phyloP scores from a whole-genome alignment of 257 asterid genomes.

The Pogostemon cablin region DNA sequence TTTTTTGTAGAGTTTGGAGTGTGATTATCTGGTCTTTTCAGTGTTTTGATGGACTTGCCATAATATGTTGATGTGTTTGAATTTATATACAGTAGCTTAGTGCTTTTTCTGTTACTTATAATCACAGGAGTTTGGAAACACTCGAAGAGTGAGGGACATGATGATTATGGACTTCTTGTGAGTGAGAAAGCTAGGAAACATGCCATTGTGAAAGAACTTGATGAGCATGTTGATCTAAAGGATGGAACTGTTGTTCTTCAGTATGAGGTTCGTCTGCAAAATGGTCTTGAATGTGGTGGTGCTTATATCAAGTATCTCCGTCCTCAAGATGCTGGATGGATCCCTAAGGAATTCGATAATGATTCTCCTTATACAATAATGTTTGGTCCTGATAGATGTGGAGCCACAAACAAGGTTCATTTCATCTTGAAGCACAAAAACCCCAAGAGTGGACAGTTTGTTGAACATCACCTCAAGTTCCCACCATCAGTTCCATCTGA shows the following conservation, averaged over 20 bases:
- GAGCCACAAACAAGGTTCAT: conserved; percentile 95
- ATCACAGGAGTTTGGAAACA: conserved; percentile 88
- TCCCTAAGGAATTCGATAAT: conserved; percentile 74
- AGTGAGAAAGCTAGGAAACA: conserved; percentile 82
- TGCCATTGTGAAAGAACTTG: conserved; percentile 89
- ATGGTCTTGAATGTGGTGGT: conserved; percentile 97
- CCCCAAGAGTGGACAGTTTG: conserved; percentile 75
- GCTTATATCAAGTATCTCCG: conserved; percentile 94
- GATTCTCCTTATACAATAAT: conserved; percentile 93
- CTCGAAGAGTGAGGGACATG: conserved; percentile 90
- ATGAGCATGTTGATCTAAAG: conserved; percentile 58
- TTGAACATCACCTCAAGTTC: conserved; percentile 93
- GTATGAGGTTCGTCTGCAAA: conserved; percentile 87
- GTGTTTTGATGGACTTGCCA: background rate
- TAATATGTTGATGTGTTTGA: background rate
- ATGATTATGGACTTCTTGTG: conserved; percentile 92
- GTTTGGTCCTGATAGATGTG: conserved; percentile 99
- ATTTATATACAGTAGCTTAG: background rate
- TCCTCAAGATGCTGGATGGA: conserved; percentile 92
- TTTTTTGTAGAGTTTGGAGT: background rate
- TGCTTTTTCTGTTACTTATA: background rate
- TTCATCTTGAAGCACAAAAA: conserved; percentile 89
- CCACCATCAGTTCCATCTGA: conserved; percentile 95
- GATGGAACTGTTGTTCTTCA: conserved; percentile 84
- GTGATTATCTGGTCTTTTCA: background rate